Evolutionary conservation across 177 flowering plant genomes (phyloP).

Genomic region (Tripterygium wilfordii): DNA sequence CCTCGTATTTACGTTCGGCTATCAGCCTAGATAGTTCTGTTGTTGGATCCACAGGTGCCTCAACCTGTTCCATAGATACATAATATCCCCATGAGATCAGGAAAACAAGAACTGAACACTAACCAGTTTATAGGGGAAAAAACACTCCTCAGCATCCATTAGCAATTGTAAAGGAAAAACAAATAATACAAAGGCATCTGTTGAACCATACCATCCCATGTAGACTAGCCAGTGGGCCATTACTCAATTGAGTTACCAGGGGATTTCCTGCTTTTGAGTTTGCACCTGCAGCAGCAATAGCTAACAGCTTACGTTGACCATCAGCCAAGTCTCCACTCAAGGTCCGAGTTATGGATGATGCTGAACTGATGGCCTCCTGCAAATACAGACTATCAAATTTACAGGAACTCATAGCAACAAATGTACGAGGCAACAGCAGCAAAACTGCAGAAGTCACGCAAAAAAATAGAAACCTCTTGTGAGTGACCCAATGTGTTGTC

Average conservation of each 20-base stretch:
- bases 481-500: too few species aligned
- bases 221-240: constrained; percentile 59
- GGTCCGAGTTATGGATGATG: constrained; percentile 70
- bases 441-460: too few species aligned
- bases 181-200: neutral
- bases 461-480: too few species aligned
- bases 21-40: constrained; percentile 75
- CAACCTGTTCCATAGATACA: constrained; percentile 38
- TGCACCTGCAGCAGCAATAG: constrained; percentile 72
- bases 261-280: constrained; percentile 49
- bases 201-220: constrained; percentile 64
- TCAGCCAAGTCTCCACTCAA: constrained; percentile 76
- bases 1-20: constrained; percentile 77
- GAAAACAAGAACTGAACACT: neutral
- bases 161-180: neutral
- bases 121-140: too few species aligned
- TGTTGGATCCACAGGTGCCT: constrained; percentile 73
- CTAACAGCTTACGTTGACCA: constrained; percentile 73
- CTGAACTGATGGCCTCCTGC: constrained; percentile 86
- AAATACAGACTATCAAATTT: constrained; percentile 1
- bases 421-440: too few species aligned
- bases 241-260: constrained; percentile 53
- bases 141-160: neutral
- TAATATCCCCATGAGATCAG: too few species aligned
- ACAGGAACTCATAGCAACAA: too few species aligned